These are phyloP conservation scores for Stentor roeselii DNA, from an alignment of 73 alveolate genomes.

Conservation along the genomic window DNA sequence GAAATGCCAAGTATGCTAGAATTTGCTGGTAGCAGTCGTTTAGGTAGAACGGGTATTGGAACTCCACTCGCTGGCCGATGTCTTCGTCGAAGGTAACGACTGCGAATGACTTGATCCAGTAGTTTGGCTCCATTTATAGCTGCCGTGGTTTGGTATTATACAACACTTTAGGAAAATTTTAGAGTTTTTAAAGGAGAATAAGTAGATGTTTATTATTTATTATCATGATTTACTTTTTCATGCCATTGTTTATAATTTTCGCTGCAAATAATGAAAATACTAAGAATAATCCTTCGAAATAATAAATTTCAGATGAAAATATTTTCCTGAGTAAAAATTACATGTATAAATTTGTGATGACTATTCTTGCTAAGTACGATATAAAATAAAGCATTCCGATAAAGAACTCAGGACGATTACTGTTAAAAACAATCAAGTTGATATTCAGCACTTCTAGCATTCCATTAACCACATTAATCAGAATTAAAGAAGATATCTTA, in stretches of 20 bases:
- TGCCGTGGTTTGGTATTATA: not conserved
- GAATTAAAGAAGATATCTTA: not conserved
- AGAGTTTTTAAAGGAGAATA: not conserved
- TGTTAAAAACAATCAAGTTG: no score
- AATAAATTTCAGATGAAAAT: not conserved
- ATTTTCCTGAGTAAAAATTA: not conserved
- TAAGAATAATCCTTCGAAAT: not conserved
- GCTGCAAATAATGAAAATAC: not conserved
- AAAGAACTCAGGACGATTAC: not conserved
- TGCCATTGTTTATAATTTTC: not conserved
- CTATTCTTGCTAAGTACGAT: not conserved
- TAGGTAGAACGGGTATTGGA: not conserved
- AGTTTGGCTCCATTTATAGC: not conserved
- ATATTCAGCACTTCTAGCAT: not conserved
- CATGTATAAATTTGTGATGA: not conserved
- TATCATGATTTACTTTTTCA: no score
- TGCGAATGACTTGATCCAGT: constrained; percentile 17
- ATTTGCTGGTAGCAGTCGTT: constrained; percentile 15
- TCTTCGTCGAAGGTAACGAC: constrained; percentile 30
- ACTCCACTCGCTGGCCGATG: constrained; percentile 24
- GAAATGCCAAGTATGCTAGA: constrained; percentile 30
- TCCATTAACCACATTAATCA: not conserved
- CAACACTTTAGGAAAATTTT: not conserved
- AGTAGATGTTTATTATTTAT: not conserved
- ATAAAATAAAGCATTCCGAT: not conserved